Base-by-base conservation (phyloP, 2,329 filamentous ascomycete species). In the Sporothrix euskadiensis region DNA sequence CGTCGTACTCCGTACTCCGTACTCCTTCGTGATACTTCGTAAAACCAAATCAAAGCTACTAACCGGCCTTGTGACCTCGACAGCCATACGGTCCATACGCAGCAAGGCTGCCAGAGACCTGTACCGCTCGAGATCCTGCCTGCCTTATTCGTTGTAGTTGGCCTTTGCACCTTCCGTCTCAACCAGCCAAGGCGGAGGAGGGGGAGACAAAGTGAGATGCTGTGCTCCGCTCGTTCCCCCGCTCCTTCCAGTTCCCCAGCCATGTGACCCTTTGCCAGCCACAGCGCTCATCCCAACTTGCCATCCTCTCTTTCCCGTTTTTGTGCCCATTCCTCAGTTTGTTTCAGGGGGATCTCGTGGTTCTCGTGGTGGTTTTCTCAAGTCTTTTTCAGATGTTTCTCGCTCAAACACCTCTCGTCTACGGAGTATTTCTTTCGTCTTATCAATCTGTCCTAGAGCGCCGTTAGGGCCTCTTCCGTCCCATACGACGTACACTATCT, bases 211-310 rank as follows among this genome's bases (percentile, higher is more conserved):
- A 14, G 35, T 65, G 9, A 44, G 35, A 65, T 65, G n/a, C 9
- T 26, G 35, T 16, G 59, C 59, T 65, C 59, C 59, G 59, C 59
- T 26, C 19, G 6, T 65, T 22, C 35, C 39, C 61, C 63, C 61
- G 61, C 63, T 68, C 63, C 63, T 49, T 32, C n/a, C n/a, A 66
- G n/a, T 19, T 16, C 10, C 22, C 16, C n/a, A 16, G n/a, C 61
- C 61, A 47, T 47, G 41, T 66, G 61, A 66, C 61, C 61, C 22
- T 47, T n/a, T 9, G 19, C 59, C 59, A 61, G 9, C 54, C 22
- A 4, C 57, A 61, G 35, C 32, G 41, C 16, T 26, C 61, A 30
- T 14, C 61, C 39, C 39, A 44, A 47, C 19, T 3, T 22, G 44
- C 63, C 16, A 66, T 19, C 0, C 52, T 66, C 63, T 66, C 22